Base-by-base conservation (phyloP, 352 stramenopile genomes). In the Phytophthora brassicae region DNA sequence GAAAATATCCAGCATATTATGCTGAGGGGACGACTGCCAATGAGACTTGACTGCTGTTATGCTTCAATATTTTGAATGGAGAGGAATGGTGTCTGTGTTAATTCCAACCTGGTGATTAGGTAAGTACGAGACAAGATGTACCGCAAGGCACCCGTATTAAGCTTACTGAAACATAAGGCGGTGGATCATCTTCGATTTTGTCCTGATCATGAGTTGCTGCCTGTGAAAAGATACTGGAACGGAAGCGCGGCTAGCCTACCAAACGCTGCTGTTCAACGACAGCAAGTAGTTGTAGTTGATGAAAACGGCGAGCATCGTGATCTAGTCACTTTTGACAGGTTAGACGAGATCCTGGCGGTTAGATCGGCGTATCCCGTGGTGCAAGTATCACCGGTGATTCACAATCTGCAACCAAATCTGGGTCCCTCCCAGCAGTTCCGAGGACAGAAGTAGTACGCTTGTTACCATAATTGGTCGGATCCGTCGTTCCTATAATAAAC, bases 221-320 rank as follows among this genome's bases (percentile, higher is more conserved):
- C 53, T 8, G 43, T 61, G 6, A 53, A 54, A 20, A 2, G 54
- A 1, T 41, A 43, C 2, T 61, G 42, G 54, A 60, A 60, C 9
- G 35, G 19, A 0, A 49, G 39, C 12, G 52, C 52, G 1, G 28
- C 44, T 13, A 41, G 26, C 4, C 7, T 45, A 9, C 28, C 41
- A 1, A 35, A 28, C 3, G 17, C 26, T 1, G 39, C 52, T 0
- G 4, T 60, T 0, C 52, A 60, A 6, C 52, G 28, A 2, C n/a
- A 60, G 14, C 23, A 22, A 14, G 52, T 39, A 0, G 20, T 33
- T 3, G 4, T 44, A 0, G 2, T 51, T 0, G 17, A 12, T 0
- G 17, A 22, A 0, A 23, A 48, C 8, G 51, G 28, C 0, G n/a
- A 19, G 12, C 2, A 49, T 1, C 33, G 12, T 6, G 38, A 58